Percentiles rank a stretch among this genome's conserved stretches.
phyloP scores from a whole-genome alignment of 176 grass and related monocot genomes.

The Cocos nucifera region DNA sequence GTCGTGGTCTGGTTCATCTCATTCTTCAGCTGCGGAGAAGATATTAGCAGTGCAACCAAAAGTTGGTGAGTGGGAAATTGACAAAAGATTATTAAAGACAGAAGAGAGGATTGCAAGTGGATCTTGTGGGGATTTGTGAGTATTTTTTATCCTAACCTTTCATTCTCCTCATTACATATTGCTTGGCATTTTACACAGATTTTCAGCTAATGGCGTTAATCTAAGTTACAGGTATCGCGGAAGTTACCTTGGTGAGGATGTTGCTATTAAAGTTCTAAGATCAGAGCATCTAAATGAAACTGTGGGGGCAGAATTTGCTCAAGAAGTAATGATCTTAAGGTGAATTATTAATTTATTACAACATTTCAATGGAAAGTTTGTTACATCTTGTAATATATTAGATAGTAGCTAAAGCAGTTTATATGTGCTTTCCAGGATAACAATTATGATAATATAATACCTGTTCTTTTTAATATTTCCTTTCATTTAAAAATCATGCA shows the following conservation, averaged over 20 bases:
- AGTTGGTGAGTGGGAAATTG: slow-evolving; percentile 85
- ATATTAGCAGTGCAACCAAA: slow-evolving; percentile 67
- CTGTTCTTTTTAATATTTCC: no score
- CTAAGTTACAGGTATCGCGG: slow-evolving; percentile 66
- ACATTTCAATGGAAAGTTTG: background rate
- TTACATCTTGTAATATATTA: background rate
- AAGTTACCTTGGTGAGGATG: slow-evolving; percentile 84
- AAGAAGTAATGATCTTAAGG: slow-evolving; percentile 99
- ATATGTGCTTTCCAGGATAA: no score
- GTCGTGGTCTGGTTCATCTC: slow-evolving; percentile 99
- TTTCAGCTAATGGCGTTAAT: slow-evolving; percentile 1
- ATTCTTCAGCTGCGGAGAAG: slow-evolving; percentile 89
- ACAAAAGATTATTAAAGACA: slow-evolving; percentile 74
- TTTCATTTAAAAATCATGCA: no score
- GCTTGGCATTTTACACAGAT: background rate
- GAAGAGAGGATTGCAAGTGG: slow-evolving; percentile 80
- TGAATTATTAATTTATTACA: slow-evolving; percentile 23
- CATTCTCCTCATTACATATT: no score
- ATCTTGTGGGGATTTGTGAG: slow-evolving; percentile 95
- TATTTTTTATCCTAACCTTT: slow-evolving; percentile 1
- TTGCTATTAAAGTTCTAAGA: slow-evolving; percentile 93
- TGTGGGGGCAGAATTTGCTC: slow-evolving; percentile 71
- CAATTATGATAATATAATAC: no score
- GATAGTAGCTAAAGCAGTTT: background rate
- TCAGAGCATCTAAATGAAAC: slow-evolving; percentile 82